Evolutionary conservation across 2,329 filamentous ascomycete species (phyloP).

Genomic region (Cytospora piceicola): DNA sequence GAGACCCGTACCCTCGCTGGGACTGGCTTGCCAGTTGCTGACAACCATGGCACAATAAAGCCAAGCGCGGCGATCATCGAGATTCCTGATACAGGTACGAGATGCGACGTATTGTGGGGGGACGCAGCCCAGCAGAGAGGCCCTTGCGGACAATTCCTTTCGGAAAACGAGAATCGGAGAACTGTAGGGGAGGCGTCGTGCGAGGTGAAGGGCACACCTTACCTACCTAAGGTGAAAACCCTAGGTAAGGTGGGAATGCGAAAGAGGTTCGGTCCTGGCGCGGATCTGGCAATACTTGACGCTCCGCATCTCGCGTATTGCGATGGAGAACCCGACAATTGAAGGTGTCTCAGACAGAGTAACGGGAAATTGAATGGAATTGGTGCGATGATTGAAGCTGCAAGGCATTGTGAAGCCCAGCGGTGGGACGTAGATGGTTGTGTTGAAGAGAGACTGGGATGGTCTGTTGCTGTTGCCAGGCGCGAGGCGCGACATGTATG

Average conservation of each 20-base stretch:
- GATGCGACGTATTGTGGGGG: slow-evolving; percentile 57
- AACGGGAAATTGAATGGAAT: slow-evolving; percentile 32
- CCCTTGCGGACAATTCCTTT: slow-evolving; percentile 64
- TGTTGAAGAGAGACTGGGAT: slow-evolving; percentile 8
- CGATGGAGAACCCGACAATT: slow-evolving; percentile 36
- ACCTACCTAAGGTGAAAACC: neutral
- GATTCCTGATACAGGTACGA: slow-evolving; percentile 65
- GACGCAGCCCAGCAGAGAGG: slow-evolving; percentile 45
- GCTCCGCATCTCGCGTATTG: slow-evolving; percentile 40
- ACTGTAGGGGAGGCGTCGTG: slow-evolving; percentile 81
- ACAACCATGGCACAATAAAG: slow-evolving; percentile 44
- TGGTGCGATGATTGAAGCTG: slow-evolving; percentile 30
- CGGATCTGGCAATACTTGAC: slow-evolving; percentile 28
- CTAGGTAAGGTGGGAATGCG: slow-evolving; percentile 38
- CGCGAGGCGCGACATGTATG: neutral
- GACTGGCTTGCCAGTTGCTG: slow-evolving; percentile 47
- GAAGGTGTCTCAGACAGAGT: slow-evolving; percentile 38
- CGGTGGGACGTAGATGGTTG: slow-evolving; percentile 18
- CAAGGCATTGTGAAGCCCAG: slow-evolving; percentile 36
- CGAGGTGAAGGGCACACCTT: slow-evolving; percentile 44
- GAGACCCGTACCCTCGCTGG: slow-evolving; percentile 65
- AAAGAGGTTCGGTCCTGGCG: slow-evolving; percentile 49
- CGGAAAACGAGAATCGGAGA: slow-evolving; percentile 74
- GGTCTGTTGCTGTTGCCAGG: neutral
- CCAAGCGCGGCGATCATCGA: slow-evolving; percentile 53